A percentile compares a stretch with the other conserved stretches of the same genome.
Evolutionary conservation across 2,329 filamentous ascomycete genomes (phyloP).

Genomic region (Dissoconium aciculare): DNA sequence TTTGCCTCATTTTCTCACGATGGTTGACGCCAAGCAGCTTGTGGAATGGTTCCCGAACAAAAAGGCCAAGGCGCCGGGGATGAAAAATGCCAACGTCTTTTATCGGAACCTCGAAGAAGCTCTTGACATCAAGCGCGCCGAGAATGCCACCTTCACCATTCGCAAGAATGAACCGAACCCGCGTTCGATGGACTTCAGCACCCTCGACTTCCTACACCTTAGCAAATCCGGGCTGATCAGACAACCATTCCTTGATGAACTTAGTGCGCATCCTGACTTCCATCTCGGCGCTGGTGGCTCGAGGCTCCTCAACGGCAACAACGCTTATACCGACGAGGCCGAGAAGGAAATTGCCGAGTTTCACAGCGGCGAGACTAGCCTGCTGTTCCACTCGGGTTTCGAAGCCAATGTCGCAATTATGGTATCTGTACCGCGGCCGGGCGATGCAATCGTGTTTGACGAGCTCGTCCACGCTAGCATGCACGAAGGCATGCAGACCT

Average conservation of each 20-base stretch:
- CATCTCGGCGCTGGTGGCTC: conserved; percentile 1
- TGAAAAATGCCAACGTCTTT: conserved; percentile 2
- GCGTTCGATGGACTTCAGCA: conserved; percentile 5
- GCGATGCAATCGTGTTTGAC: conserved; percentile 5
- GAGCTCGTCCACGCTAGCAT: conserved; percentile 4
- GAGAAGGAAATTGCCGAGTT: conserved; percentile 5
- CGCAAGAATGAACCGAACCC: conserved; percentile 1
- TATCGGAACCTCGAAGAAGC: conserved; percentile 4
- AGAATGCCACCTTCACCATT: conserved; percentile 1
- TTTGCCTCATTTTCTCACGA: too few relatives aligned
- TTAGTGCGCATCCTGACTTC: conserved; percentile 1
- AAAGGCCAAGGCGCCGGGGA: conserved; percentile 1
- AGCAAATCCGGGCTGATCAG: background rate
- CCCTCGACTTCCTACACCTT: conserved; percentile 3
- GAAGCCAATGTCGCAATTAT: conserved; percentile 3
- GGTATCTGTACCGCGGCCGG: conserved; percentile 2
- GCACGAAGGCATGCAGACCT: conserved; percentile 2
- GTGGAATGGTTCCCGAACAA: too few relatives aligned
- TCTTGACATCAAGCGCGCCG: conserved; percentile 1
- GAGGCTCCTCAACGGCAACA: conserved; percentile 3
- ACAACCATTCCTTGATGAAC: conserved; percentile 2
- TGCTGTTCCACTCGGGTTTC: conserved; percentile 2
- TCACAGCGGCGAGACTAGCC: conserved; percentile 3
- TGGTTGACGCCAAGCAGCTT: too few relatives aligned
- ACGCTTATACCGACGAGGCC: conserved; percentile 1